phyloP scores from a whole-genome alignment of 441 rosid species.

The Iberis amara region DNA sequence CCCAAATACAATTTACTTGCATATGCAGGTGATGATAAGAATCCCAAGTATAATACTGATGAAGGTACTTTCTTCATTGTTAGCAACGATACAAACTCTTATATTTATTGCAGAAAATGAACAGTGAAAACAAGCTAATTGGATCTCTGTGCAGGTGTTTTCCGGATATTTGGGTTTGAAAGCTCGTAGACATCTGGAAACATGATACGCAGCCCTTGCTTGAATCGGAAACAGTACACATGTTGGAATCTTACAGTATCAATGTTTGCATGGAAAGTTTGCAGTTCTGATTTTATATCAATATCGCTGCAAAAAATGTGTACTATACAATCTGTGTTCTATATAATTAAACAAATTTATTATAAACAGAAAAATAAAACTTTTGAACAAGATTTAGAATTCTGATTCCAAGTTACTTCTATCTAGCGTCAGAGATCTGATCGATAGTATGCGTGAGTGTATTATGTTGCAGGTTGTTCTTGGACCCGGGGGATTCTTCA shows the following conservation, averaged over 20 bases:
- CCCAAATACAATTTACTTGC: constrained; percentile 91
- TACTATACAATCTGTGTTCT: constrained; percentile 22
- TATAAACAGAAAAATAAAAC: constrained; percentile 1
- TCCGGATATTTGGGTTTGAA: constrained; percentile 73
- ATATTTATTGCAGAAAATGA: not conserved
- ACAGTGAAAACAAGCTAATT: constrained; percentile 4
- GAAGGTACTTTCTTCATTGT: constrained; percentile 50
- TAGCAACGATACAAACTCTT: constrained; percentile 4
- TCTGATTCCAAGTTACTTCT: constrained; percentile 18
- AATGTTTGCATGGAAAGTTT: too few relatives aligned
- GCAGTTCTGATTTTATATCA: constrained; percentile 5
- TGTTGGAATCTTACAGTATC: too few relatives aligned
- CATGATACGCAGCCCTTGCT: constrained; percentile 11
- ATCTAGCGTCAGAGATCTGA: constrained; percentile 7
- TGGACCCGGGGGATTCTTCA: not conserved
- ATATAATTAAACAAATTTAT: constrained; percentile 16
- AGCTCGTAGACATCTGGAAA: constrained; percentile 35
- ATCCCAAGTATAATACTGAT: constrained; percentile 69
- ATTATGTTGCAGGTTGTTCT: constrained; percentile 20
- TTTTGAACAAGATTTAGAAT: constrained; percentile 5
- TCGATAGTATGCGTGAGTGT: constrained; percentile 4
- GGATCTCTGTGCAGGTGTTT: constrained; percentile 51
- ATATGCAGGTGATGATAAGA: constrained; percentile 97
- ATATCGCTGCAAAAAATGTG: constrained; percentile 15
- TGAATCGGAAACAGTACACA: not conserved